Evolutionary conservation across 345 rosid species (phyloP).

Genomic region (Angophora floribunda): DNA sequence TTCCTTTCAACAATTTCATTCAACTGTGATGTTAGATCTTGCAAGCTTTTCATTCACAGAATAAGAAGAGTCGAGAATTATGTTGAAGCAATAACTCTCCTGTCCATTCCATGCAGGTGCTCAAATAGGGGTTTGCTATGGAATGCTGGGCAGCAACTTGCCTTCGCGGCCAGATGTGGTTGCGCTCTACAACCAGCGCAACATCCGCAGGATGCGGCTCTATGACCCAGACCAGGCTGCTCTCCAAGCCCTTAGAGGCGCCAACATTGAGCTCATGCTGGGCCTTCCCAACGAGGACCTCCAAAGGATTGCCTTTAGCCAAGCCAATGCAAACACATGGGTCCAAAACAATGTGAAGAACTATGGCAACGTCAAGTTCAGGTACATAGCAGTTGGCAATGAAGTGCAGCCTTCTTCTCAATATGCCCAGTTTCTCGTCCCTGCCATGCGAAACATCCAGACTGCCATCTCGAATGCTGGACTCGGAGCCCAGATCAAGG

Average conservation of each 20-base stretch:
- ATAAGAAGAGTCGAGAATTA: neutral
- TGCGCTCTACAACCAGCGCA: conserved; percentile 28
- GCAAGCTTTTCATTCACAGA: neutral
- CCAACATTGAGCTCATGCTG: conserved; percentile 41
- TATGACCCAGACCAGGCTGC: conserved; percentile 19
- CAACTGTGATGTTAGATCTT: neutral
- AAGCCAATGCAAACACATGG: conserved; percentile 39
- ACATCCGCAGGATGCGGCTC: conserved; percentile 41
- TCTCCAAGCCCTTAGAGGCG: conserved; percentile 40
- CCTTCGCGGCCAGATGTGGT: conserved; percentile 40
- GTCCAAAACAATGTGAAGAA: conserved; percentile 27
- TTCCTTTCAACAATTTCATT: neutral
- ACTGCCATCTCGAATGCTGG: conserved; percentile 18
- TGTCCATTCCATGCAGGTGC: neutral
- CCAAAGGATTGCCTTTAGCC: conserved; percentile 18
- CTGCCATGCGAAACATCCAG: conserved; percentile 40
- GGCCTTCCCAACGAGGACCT: conserved; percentile 33
- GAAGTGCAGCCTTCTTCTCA: conserved; percentile 26
- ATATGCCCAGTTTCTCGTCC: conserved; percentile 16
- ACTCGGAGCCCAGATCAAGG: conserved; percentile 28
- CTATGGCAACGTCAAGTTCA: conserved; percentile 27
- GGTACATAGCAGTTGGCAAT: conserved; percentile 58
- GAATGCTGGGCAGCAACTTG: conserved; percentile 38
- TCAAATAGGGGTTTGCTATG: conserved; percentile 69
- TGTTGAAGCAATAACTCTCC: neutral